phyloP scores from a whole-genome alignment of 2,329 filamentous ascomycete genomes.

The Talaromyces funiculosus region DNA sequence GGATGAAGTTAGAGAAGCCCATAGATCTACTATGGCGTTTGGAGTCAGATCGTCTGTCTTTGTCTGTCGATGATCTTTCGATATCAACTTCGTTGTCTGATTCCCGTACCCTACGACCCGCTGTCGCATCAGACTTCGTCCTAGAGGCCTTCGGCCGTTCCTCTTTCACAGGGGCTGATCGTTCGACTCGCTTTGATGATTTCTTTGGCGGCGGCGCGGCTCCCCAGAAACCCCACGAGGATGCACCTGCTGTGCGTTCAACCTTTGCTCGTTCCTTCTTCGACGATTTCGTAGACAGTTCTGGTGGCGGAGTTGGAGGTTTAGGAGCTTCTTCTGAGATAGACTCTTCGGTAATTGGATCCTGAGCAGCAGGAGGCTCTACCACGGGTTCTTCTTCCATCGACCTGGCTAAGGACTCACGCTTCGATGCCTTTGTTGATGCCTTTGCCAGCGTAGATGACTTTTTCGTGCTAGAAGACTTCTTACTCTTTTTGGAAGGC shows the following conservation, averaged over 20 bases:
- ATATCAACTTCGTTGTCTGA: conserved; percentile 54
- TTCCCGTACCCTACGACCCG: conserved; percentile 56
- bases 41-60: conserved; percentile 51
- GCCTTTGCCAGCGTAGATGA: conserved; percentile 19
- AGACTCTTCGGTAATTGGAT: conserved; percentile 22
- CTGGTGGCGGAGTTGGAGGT: conserved; percentile 44
- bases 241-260: conserved; percentile 60
- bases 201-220: conserved; percentile 47
- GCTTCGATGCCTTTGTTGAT: conserved; percentile 18
- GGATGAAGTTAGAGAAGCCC: conserved; percentile 58
- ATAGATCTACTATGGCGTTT: conserved; percentile 50
- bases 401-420: conserved; percentile 18
- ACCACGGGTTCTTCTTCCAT: conserved; percentile 9
- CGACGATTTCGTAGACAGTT: conserved; percentile 53
- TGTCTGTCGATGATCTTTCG: conserved; percentile 57
- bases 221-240: conserved; percentile 72
- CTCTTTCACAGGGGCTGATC: conserved; percentile 33
- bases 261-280: conserved; percentile 75
- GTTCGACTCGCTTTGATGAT: conserved; percentile 43
- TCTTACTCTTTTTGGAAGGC: conserved; percentile 31
- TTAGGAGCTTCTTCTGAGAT: conserved; percentile 16
- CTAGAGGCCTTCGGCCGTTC: conserved; percentile 42
- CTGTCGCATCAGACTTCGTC: conserved; percentile 53
- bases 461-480: conserved; percentile 19
- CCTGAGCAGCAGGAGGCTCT: conserved; percentile 16